Evolutionary conservation across 2,329 filamentous ascomycete genomes (phyloP).

Genomic region (Ascochyta koolunga): DNA sequence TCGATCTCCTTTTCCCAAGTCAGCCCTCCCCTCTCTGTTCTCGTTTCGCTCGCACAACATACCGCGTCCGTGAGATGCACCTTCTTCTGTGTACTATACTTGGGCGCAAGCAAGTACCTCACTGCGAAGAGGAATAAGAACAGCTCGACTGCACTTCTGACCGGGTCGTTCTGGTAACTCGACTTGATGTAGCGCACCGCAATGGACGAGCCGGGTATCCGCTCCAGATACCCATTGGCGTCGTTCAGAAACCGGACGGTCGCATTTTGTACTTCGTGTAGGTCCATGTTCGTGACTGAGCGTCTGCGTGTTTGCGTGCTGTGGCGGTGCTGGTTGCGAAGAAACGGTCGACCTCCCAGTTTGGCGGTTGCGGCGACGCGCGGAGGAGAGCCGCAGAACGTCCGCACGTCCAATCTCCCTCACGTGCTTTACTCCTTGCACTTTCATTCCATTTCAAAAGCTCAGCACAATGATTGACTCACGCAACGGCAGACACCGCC

Average conservation of each 20-base stretch:
- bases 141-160: conserved; percentile 90
- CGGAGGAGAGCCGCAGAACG: conserved; percentile 22
- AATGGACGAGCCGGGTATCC: conserved; percentile 91
- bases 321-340: conserved; percentile 8
- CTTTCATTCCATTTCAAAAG: no score
- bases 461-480: no score
- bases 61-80: conserved; percentile 86
- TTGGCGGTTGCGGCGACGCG: conserved; percentile 33
- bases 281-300: conserved; percentile 55
- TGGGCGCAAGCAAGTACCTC: conserved; percentile 87
- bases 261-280: conserved; percentile 61
- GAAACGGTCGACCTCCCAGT: neutral
- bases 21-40: conserved; percentile 13
- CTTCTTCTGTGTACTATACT: conserved; percentile 88
- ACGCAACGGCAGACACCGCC: no score
- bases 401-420: conserved; percentile 21
- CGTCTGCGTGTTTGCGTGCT: neutral
- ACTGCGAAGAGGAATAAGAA: conserved; percentile 95
- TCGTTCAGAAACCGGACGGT: conserved; percentile 62
- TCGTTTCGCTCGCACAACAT: conserved; percentile 23
- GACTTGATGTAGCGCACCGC: conserved; percentile 94
- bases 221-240: conserved; percentile 75
- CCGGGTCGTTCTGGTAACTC: conserved; percentile 95
- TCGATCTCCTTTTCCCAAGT: conserved; percentile 75
- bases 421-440: conserved; percentile 19